Evolutionary conservation across 148 eudicot species (phyloP).

Genomic region (Rhododendron griersonianum): DNA sequence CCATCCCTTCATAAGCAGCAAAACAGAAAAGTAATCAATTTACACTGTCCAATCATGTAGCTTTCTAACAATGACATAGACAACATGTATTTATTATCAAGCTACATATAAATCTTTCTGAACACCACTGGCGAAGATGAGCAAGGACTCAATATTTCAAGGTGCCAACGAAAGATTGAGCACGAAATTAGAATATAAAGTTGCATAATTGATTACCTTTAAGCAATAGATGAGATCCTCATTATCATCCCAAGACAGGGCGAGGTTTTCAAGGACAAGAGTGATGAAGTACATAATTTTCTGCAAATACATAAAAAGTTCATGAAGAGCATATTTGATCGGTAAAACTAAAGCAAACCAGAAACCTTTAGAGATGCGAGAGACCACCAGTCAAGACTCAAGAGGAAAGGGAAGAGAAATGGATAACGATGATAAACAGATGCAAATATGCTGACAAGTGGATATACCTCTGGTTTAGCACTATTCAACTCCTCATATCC

Average conservation of each 20-base stretch:
- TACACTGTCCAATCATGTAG: not conserved
- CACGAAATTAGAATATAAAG: not conserved
- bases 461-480: constrained; percentile 83
- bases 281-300: constrained; percentile 88
- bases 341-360: not conserved
- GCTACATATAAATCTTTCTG: not conserved
- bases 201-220: constrained; percentile 46
- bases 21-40: constrained; percentile 5
- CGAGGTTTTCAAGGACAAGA: constrained; percentile 86
- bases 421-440: not conserved
- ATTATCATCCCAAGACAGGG: constrained; percentile 77
- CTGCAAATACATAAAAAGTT: constrained; percentile 35
- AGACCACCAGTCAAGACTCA: not conserved
- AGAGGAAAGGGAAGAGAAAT: not conserved
- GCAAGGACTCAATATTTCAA: not conserved
- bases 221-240: constrained; percentile 90
- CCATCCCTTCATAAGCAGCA: constrained; percentile 66
- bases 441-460: not conserved
- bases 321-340: not conserved
- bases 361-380: not conserved
- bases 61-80: not conserved
- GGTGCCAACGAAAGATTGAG: not conserved
- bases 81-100: not conserved
- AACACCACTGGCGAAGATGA: not conserved
- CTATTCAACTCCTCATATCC: constrained; percentile 84